Percentiles rank a stretch among this genome's conserved stretches.
Conservation (phyloP, 2,329 filamentous ascomycete species). For the Polytolypa hystricis region DNA sequence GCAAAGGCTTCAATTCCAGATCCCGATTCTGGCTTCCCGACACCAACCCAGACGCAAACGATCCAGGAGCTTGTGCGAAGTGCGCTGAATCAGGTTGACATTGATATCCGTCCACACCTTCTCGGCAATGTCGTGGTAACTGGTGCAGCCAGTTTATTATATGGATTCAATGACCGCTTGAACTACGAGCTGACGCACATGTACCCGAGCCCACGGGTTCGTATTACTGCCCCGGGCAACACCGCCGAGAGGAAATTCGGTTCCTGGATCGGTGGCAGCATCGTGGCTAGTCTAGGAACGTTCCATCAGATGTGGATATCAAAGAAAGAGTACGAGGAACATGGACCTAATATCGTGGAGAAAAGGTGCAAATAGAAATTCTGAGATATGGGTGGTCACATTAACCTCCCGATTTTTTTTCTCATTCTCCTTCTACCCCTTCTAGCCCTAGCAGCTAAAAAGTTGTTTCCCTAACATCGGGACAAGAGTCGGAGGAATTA, state of each 20-base stretch:
- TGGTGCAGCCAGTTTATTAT: constrained; percentile 73
- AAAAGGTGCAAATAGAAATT: constrained; percentile 74
- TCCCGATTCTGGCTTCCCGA: constrained; percentile 33
- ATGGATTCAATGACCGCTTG: constrained; percentile 83
- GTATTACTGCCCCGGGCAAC: constrained; percentile 76
- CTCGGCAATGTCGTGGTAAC: constrained; percentile 88
- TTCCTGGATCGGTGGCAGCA: constrained; percentile 93
- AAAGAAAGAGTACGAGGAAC: constrained; percentile 94
- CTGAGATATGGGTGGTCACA: background rate
- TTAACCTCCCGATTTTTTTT: background rate
- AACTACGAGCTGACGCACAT: constrained; percentile 70
- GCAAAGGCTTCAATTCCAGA: constrained; percentile 58
- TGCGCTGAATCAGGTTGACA: constrained; percentile 68
- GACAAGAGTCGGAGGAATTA: no score
- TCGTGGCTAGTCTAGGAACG: constrained; percentile 85
- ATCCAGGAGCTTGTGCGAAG: constrained; percentile 73
- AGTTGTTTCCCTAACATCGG: no score
- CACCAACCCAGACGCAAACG: constrained; percentile 61
- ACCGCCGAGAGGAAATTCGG: constrained; percentile 84
- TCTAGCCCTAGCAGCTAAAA: no score
- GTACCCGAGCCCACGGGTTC: constrained; percentile 77
- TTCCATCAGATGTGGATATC: constrained; percentile 99
- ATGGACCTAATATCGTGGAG: constrained; percentile 80
- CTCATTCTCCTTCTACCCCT: background rate
- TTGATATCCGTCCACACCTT: constrained; percentile 73